phyloP scores from a whole-genome alignment of 2,329 filamentous ascomycete species.

The Colletotrichum filicis region DNA sequence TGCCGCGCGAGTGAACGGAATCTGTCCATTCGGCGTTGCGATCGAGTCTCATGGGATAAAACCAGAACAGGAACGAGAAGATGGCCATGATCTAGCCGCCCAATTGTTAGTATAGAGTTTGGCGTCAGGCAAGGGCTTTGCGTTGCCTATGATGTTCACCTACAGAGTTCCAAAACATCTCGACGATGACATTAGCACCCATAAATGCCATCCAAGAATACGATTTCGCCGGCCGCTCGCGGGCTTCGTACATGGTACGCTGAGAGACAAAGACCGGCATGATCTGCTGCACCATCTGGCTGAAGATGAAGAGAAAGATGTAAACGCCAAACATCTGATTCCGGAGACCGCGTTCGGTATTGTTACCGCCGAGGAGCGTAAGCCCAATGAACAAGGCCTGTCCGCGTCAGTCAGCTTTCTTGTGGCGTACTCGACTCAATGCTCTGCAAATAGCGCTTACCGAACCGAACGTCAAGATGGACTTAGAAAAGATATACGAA shows the following conservation, averaged over 20 bases:
- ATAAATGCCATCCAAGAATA: slow-evolving; percentile 78
- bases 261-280: slow-evolving; percentile 76
- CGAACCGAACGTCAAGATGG: slow-evolving; percentile 62
- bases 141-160: not conserved
- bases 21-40: slow-evolving; percentile 65
- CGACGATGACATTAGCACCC: slow-evolving; percentile 72
- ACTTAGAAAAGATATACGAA: slow-evolving; percentile 79
- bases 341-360: slow-evolving; percentile 69
- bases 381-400: slow-evolving; percentile 72
- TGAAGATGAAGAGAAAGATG: slow-evolving; percentile 70
- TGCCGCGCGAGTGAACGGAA: slow-evolving; percentile 59
- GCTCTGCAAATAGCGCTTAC: slow-evolving; percentile 29
- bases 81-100: slow-evolving; percentile 58
- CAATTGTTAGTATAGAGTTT: not conserved
- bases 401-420: not conserved
- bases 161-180: slow-evolving; percentile 72
- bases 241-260: slow-evolving; percentile 72
- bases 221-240: slow-evolving; percentile 72
- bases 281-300: slow-evolving; percentile 54
- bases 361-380: slow-evolving; percentile 67
- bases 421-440: not conserved
- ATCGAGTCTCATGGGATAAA: slow-evolving; percentile 74
- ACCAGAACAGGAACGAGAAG: slow-evolving; percentile 72
- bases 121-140: not conserved
- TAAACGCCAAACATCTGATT: slow-evolving; percentile 75